A percentile compares a stretch with the other conserved stretches of the same genome.
Evolutionary conservation across 164 flowering plant genomes (phyloP).

Genomic region (Kingdonia uniflora): DNA sequence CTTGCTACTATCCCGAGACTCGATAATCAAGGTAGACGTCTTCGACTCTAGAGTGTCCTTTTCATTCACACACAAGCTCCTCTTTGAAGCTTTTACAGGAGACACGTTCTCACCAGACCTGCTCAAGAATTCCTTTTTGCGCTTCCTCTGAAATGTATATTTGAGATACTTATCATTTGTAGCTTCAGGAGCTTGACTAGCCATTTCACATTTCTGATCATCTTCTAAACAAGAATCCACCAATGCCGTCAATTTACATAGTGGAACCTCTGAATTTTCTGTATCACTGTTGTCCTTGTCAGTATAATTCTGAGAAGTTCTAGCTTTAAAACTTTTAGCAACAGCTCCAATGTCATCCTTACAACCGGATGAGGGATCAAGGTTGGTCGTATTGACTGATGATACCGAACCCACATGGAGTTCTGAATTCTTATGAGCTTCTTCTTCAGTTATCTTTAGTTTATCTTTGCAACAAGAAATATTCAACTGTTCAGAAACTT

Average conservation of each 20-base stretch:
- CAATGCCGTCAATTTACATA: conserved; percentile 13
- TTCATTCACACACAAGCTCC: conserved; percentile 23
- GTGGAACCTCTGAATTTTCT: conserved; percentile 12
- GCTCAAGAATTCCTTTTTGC: conserved; percentile 23
- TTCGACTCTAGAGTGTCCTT: conserved; percentile 19
- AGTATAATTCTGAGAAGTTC: conserved; percentile 9
- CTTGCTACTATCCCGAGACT: conserved; percentile 51
- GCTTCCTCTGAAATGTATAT: conserved; percentile 36
- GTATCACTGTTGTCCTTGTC: conserved; percentile 22
- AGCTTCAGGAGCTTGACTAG: conserved; percentile 13
- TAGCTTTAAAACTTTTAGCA: conserved; percentile 6
- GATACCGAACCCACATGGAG: conserved; percentile 9
- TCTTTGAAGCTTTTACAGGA: conserved; percentile 22
- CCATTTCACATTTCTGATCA: conserved; percentile 15
- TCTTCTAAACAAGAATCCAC: conserved; percentile 13
- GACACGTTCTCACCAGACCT: conserved; percentile 12
- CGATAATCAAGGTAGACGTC: conserved; percentile 25
- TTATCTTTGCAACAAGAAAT: conserved; percentile 12
- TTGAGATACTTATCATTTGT: conserved; percentile 17
- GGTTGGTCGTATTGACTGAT: conserved; percentile 8
- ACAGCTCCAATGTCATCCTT: conserved; percentile 7
- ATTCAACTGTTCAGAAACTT: conserved; percentile 11
- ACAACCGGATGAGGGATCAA: conserved; percentile 8
- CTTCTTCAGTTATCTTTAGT: conserved; percentile 9
- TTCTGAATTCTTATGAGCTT: conserved; percentile 11